Conservation (phyloP, 495 filamentous ascomycete species). For the Xylaria castorea region DNA sequence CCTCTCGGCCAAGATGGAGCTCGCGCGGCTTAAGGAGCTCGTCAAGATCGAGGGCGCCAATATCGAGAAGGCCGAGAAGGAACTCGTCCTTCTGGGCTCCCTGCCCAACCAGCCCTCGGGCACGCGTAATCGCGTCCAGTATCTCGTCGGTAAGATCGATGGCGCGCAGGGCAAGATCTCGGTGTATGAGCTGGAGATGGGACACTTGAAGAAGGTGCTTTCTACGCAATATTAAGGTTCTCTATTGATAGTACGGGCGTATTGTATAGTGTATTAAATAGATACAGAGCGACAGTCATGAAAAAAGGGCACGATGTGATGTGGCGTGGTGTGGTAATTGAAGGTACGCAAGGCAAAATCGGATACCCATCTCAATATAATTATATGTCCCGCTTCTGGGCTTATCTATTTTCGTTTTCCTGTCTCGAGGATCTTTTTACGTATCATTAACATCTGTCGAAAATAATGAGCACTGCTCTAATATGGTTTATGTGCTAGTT, state of each 20-base stretch:
- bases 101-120: constrained; percentile 70
- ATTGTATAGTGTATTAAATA: not conserved
- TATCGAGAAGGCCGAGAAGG: constrained; percentile 81
- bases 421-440: not conserved
- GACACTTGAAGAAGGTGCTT: constrained; percentile 69
- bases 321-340: not conserved
- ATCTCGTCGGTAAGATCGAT: constrained; percentile 74
- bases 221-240: constrained; percentile 29
- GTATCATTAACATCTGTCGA: not conserved
- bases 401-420: not conserved
- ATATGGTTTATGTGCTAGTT: not conserved
- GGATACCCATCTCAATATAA: constrained; percentile 27
- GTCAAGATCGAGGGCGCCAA: constrained; percentile 73
- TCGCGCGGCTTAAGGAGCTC: constrained; percentile 69
- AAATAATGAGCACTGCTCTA: not conserved
- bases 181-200: constrained; percentile 75
- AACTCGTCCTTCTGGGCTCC: constrained; percentile 68
- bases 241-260: not conserved
- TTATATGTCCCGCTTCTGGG: not conserved
- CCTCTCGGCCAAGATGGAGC: constrained; percentile 74
- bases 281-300: not conserved
- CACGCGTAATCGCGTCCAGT: constrained; percentile 66
- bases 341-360: not conserved
- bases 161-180: constrained; percentile 77
- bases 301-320: not conserved